Evolutionary conservation across 805 yeast genomes (phyloP), one percentile per base, ranked within the genome.

Genomic region (Maudiozyma serrabonitensis): DNA sequence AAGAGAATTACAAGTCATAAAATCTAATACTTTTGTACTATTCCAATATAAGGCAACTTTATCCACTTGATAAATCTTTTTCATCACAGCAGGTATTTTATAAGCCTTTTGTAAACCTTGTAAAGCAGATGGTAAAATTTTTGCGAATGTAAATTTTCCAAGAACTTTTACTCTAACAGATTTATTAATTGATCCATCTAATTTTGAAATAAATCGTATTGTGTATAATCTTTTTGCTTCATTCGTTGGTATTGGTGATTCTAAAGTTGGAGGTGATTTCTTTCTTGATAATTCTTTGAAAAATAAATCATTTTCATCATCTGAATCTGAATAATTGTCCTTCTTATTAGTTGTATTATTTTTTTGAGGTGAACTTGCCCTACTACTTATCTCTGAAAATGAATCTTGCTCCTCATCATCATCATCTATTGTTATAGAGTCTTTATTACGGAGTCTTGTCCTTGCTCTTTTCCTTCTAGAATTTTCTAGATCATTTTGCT

Each of bases 1-100:
- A 16, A 66, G 49, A 18, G 67, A 62, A 41, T 63, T 56, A 44
- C 68, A 64, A 23, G 58, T 59, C 67, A 64, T 63, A 48, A 66
- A 66, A 21, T 55, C 54, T 15, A 63, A 46, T 19, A 66, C 41
- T 41, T 63, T 64, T 4, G 61, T 56, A 41, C 55, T 58, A 39
- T 60, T 56, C 54, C 67, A 54, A 51, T 62, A 64, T 12, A 64
- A 28, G 2, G 58, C 43, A 23, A 64, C 63, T 40, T 57, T 53
- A 2, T 59, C 64, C 1, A 43, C 43, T 4, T 40, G 49, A 46
- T 66, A 66, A 5, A 49, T 31, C 3, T 51, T 46, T 28, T 52
- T 49, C 52, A 56, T 31, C 2, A 48, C 50, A 2, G 32, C 25
- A 5, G 60, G 57, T 15, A 61, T 52, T 23, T 56, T 54, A 43